Conservation (phyloP, 768 basidiomycete genomes). For the Podaxis sp. region DNA sequence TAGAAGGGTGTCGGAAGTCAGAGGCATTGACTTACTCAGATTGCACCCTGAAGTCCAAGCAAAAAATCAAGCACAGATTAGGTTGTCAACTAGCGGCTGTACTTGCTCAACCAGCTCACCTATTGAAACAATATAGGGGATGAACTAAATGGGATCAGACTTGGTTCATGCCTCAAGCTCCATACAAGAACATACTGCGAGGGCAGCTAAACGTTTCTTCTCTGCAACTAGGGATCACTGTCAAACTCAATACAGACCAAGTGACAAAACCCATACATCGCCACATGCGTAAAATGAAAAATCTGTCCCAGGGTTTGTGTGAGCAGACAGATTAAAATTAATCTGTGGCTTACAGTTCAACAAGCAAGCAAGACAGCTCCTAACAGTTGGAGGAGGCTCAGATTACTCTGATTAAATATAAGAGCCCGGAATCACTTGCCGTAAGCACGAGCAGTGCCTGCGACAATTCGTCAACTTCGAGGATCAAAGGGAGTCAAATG, state of each 20-base stretch:
- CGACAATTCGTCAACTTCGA: neutral
- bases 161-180: neutral
- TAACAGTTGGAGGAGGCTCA: neutral
- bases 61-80: neutral
- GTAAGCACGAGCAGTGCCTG: neutral
- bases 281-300: constrained; percentile 10
- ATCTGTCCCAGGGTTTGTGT: neutral
- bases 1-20: neutral
- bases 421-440: neutral
- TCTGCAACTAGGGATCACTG: neutral
- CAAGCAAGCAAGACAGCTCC: neutral
- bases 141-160: neutral
- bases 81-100: neutral
- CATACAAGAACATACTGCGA: neutral
- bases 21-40: neutral
- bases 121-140: neutral
- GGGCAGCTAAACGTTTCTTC: neutral
- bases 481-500: neutral
- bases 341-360: constrained; percentile 5
- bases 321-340: neutral
- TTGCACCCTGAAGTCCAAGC: neutral
- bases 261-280: neutral
- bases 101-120: neutral
- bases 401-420: neutral
- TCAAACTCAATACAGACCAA: neutral